Evolutionary conservation across 2,329 filamentous ascomycete species (phyloP).

Genomic region (Lizonia empirigonia): DNA sequence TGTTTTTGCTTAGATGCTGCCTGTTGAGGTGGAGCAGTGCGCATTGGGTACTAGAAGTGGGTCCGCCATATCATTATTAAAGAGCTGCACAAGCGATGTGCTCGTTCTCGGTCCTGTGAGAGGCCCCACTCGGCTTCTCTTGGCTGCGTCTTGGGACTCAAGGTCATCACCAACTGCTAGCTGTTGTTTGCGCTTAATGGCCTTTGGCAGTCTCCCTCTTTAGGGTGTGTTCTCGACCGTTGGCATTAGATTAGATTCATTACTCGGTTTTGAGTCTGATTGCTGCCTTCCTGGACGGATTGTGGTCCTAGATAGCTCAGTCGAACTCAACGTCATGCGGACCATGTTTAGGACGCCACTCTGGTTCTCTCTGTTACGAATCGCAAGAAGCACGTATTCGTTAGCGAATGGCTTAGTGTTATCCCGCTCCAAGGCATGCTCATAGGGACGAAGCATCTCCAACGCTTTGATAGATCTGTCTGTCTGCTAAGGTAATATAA

Average conservation of each 20-base stretch:
- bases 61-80: not conserved
- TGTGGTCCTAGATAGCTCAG: not conserved
- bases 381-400: slow-evolving; percentile 19
- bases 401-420: slow-evolving; percentile 16
- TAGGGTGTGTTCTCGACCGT: not conserved
- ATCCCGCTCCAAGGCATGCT: not conserved
- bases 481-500: slow-evolving; percentile 22
- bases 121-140: not conserved
- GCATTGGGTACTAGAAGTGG: not conserved
- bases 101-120: not conserved
- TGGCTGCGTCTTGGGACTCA: not conserved
- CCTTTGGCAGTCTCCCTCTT: not conserved
- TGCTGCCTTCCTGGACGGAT: not conserved
- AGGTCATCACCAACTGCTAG: not conserved
- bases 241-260: not conserved
- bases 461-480: slow-evolving; percentile 22
- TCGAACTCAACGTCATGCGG: not conserved
- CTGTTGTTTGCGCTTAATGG: not conserved
- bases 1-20: not conserved
- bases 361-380: slow-evolving; percentile 16
- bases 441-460: slow-evolving; percentile 23
- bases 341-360: not conserved
- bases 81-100: not conserved
- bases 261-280: not conserved
- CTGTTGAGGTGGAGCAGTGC: not conserved